These are phyloP conservation scores for Serendipita sp. DNA, from an alignment of 768 basidiomycete genomes.

Conservation along the genomic window DNA sequence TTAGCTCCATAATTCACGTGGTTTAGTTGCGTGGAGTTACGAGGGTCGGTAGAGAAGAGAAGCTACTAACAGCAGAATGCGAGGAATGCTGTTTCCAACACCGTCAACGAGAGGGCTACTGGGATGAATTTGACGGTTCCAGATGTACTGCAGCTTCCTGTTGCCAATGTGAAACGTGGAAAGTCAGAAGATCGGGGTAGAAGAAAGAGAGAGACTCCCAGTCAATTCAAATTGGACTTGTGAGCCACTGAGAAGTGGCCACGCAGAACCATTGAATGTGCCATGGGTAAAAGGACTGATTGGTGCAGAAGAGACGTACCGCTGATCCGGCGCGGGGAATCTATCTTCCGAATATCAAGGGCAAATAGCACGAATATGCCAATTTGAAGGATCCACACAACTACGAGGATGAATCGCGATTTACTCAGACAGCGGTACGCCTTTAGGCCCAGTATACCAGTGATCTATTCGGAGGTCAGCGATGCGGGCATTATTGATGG, in stretches of 20 bases:
- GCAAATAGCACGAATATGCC: slow-evolving; percentile 27
- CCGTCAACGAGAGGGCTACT: slow-evolving; percentile 30
- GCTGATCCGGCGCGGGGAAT: slow-evolving; percentile 28
- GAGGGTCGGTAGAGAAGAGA: background rate
- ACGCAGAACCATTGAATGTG: background rate
- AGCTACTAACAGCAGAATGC: slow-evolving; percentile 38
- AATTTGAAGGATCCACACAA: slow-evolving; percentile 27
- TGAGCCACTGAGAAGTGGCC: background rate
- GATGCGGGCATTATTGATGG: background rate
- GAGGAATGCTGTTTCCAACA: slow-evolving; percentile 40
- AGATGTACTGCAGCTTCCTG: slow-evolving; percentile 1
- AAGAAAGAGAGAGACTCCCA: background rate
- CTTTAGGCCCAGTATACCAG: slow-evolving; percentile 48
- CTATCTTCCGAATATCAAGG: slow-evolving; percentile 25
- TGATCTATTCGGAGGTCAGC: slow-evolving; percentile 26
- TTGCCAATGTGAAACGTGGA: slow-evolving; percentile 2
- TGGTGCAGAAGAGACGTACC: slow-evolving; percentile 20
- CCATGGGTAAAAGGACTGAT: background rate
- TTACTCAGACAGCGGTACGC: slow-evolving; percentile 48
- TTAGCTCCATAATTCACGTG: background rate
- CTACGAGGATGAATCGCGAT: slow-evolving; percentile 33
- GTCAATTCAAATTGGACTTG: background rate
- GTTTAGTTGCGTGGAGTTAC: background rate
- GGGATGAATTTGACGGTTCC: slow-evolving; percentile 20
- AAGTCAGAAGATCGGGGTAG: slow-evolving; percentile 4